Percentiles rank a stretch among this genome's conserved stretches.
Conservation (phyloP, 257 asterid species). For the Rehmannia glutinosa region DNA sequence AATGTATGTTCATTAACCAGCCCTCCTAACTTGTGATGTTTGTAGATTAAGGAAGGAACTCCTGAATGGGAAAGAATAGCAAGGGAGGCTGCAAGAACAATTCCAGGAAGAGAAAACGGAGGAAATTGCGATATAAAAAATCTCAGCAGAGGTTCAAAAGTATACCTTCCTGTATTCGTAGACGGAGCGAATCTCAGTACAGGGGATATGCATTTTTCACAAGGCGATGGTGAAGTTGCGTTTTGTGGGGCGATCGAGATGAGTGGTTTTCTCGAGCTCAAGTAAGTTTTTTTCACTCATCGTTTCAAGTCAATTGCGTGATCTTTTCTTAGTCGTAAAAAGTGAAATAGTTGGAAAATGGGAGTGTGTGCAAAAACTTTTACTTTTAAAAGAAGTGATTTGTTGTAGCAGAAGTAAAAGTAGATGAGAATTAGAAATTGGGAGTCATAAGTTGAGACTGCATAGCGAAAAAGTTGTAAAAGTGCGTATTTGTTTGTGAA, state of each 20-base stretch:
- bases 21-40: background rate
- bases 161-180: conserved; percentile 92
- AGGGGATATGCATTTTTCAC: conserved; percentile 98
- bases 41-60: conserved; percentile 69
- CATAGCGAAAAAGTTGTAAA: too few species aligned
- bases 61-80: conserved; percentile 88
- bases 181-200: conserved; percentile 97
- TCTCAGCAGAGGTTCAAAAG: conserved; percentile 88
- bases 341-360: too few species aligned
- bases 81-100: conserved; percentile 85
- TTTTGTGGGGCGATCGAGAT: conserved; percentile 97
- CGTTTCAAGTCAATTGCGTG: too few species aligned
- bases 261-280: conserved; percentile 98
- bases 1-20: too few species aligned
- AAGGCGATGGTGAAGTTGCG: conserved; percentile 94
- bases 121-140: conserved; percentile 95
- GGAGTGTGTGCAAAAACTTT: too few species aligned
- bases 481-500: too few species aligned
- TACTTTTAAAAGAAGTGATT: too few species aligned
- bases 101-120: conserved; percentile 97
- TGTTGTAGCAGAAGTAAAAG: too few species aligned
- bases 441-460: too few species aligned
- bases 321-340: too few species aligned
- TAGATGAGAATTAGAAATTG: too few species aligned
- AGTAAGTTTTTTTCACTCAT: conserved; percentile 39